Conservation (phyloP, 352 stramenopile species). For the Phytophthora foliorum region DNA sequence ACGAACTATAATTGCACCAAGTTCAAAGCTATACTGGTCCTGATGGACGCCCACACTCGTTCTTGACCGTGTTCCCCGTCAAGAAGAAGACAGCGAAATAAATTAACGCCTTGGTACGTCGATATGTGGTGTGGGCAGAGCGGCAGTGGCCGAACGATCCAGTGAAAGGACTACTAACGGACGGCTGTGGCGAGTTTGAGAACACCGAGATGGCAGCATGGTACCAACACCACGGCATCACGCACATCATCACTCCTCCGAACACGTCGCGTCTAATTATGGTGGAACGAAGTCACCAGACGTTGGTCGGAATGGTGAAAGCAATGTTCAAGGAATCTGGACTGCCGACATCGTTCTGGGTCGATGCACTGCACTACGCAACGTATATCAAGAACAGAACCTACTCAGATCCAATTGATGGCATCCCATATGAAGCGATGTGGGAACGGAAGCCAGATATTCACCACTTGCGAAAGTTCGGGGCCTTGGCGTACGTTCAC, state of each 20-base stretch:
- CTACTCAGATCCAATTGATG: not conserved
- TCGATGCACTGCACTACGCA: too few relatives aligned
- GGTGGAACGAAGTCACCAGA: constrained; percentile 4
- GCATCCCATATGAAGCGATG: constrained; percentile 7
- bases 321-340: too few relatives aligned
- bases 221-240: not conserved
- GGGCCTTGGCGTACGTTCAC: constrained; percentile 8
- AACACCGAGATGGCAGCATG: too few relatives aligned
- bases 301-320: not conserved
- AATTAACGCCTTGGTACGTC: not conserved
- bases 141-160: not conserved
- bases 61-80: not conserved
- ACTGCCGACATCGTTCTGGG: too few relatives aligned
- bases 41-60: not conserved
- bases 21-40: constrained; percentile 2
- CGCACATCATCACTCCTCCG: not conserved
- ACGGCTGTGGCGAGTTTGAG: too few relatives aligned
- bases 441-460: too few relatives aligned
- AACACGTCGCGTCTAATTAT: not conserved
- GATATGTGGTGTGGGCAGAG: not conserved
- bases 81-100: not conserved
- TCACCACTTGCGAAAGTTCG: constrained; percentile 10
- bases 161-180: too few relatives aligned
- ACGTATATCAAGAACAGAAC: constrained; percentile 10
- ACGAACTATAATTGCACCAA: not conserved